Conservation (phyloP, 2,329 filamentous ascomycete species). For the Verticillium longisporum region DNA sequence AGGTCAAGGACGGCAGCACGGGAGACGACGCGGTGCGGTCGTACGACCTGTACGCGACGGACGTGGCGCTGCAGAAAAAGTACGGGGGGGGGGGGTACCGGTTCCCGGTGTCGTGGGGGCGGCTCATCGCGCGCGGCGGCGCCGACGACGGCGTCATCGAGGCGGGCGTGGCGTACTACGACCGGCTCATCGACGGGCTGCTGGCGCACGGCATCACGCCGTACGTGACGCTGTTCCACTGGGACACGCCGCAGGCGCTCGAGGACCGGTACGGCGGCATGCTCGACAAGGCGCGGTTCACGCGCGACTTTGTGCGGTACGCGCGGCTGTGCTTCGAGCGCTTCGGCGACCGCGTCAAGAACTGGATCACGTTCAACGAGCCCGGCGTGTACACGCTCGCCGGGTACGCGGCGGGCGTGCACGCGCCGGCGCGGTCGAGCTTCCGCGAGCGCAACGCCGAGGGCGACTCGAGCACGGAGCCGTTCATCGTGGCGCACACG, state of each 20-base stretch:
- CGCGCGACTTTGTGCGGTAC: constrained; percentile 73
- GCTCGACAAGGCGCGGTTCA: constrained; percentile 75
- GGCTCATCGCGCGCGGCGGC: constrained; percentile 80
- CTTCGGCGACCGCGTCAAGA: constrained; percentile 63
- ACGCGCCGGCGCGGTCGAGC: constrained; percentile 70
- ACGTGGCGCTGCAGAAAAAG: constrained; percentile 70
- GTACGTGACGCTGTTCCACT: constrained; percentile 80
- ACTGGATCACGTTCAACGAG: constrained; percentile 91
- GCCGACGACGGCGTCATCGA: constrained; percentile 77
- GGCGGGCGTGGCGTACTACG: constrained; percentile 69
- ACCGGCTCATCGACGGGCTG: constrained; percentile 71
- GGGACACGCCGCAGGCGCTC: constrained; percentile 76
- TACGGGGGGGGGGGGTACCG: constrained; percentile 71
- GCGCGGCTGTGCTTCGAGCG: constrained; percentile 69
- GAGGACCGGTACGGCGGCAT: constrained; percentile 77
- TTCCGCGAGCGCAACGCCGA: constrained; percentile 63
- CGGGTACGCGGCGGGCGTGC: constrained; percentile 70
- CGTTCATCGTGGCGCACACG: constrained; percentile 78
- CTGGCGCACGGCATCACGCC: constrained; percentile 70
- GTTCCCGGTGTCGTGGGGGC: constrained; percentile 79
- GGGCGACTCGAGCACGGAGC: constrained; percentile 70
- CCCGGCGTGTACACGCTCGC: constrained; percentile 80
- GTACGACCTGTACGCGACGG: constrained; percentile 45
- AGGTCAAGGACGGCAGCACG: constrained; percentile 30
- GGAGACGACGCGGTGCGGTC: constrained; percentile 29